Evolutionary conservation across 331 rosid species (phyloP), one percentile per base, ranked within the genome.

Genomic region (Rosa hybrid): DNA sequence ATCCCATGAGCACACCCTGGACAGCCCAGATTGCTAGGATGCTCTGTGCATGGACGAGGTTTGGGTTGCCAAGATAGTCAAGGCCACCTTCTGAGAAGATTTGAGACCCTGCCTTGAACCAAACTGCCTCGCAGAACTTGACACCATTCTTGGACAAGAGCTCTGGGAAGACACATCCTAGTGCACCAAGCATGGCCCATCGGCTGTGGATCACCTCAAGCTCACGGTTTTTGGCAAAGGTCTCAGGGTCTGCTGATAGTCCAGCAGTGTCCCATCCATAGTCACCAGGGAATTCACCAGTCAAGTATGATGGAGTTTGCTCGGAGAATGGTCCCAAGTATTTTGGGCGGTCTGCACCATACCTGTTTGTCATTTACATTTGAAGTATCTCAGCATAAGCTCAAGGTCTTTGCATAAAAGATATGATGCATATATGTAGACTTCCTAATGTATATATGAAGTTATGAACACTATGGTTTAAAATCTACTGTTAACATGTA

Each of bases 241-340:
- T 60, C 38, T 60, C 7, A 0, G 38, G 38, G 67, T 21, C 67
- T 60, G 38, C 67, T 2, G 67, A 60, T 23, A 62, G 68, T 25
- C 68, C 68, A 25, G 39, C 68, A 12, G 68, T 62, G 38, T 23
- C 38, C 38, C 68, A 62, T 62, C 68, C 41, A 13, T 25, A 62
- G 38, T 62, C 68, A 62, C 68, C 68, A 2, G 27, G 63, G 12
- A 56, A 62, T 21, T 27, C 17, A 62, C 8, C 67, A 8, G 67
- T 60, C 39, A 60, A 60, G 39, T 60, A 60, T 23, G 67, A 60
- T 23, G 67, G 67, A 23, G 67, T 60, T 23, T 60, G 39, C 67
- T 60, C 63, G 10, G 63, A 56, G 63, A 56, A 56, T n/a, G 63
- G 63, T 20, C 63, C 63, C 63, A 56, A 56, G 63, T 56, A 56